A percentile compares a stretch with the other conserved stretches of the same genome.
These are phyloP conservation scores for Fusarium beomiforme DNA, from an alignment of 2,329 filamentous ascomycete species.

Conservation along the genomic window DNA sequence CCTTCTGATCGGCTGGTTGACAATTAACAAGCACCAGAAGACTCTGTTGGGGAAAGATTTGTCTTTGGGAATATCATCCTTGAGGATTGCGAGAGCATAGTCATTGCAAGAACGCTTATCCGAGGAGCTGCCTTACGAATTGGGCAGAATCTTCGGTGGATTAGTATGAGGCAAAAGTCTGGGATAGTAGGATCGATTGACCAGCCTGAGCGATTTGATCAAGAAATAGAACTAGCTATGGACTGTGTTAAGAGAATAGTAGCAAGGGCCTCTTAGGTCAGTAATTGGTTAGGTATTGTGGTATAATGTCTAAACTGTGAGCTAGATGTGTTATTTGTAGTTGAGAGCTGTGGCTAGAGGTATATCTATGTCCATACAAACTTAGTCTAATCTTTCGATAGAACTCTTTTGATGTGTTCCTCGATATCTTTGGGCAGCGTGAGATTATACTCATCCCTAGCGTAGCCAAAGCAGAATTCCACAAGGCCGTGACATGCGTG, in stretches of 20 bases:
- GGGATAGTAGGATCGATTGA: background rate
- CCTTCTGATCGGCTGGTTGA: rapidly evolving
- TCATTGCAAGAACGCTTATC: background rate
- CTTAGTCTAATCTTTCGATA: background rate
- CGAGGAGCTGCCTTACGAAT: background rate
- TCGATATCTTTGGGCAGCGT: background rate
- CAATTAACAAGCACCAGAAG: rapidly evolving
- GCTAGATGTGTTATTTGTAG: no score
- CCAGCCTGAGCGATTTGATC: background rate
- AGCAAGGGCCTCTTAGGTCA: background rate
- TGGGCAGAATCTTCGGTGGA: background rate
- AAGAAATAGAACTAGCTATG: background rate
- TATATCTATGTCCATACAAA: no score
- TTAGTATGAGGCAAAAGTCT: background rate
- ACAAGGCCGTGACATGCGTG: background rate
- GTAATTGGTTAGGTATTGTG: no score
- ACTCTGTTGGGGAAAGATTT: background rate
- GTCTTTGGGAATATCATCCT: background rate
- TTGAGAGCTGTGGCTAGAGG: no score
- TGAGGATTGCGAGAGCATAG: rapidly evolving
- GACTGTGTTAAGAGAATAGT: background rate
- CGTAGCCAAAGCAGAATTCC: background rate
- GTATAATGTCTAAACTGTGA: no score
- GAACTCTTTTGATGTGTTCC: background rate
- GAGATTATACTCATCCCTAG: background rate